Evolutionary conservation across 2,329 filamentous ascomycete genomes (phyloP).

Genomic region (Lasiodiplodia theobromae): DNA sequence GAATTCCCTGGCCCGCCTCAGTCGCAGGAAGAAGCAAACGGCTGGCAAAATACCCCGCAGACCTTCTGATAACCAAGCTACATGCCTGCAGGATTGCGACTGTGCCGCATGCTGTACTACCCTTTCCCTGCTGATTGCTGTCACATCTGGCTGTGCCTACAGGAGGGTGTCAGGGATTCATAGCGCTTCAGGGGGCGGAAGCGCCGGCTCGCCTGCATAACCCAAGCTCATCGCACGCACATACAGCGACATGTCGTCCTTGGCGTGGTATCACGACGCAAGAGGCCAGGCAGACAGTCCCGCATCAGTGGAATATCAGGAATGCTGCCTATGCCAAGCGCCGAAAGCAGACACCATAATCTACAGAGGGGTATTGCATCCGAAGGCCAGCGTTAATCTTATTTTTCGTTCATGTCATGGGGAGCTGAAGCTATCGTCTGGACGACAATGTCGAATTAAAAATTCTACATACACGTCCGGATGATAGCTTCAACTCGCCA

Average conservation of each 20-base stretch:
- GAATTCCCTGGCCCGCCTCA: too few species aligned
- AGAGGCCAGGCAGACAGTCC: background rate
- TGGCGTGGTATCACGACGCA: background rate
- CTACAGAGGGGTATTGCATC: too few species aligned
- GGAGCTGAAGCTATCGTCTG: too few species aligned
- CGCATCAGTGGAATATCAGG: background rate
- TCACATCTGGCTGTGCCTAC: background rate
- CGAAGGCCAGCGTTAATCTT: too few species aligned
- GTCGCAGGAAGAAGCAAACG: background rate
- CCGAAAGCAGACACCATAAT: background rate
- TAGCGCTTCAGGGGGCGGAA: background rate
- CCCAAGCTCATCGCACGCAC: background rate
- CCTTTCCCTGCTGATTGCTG: background rate
- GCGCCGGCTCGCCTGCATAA: background rate
- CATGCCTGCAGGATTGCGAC: background rate
- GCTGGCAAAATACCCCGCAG: background rate
- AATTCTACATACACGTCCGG: too few species aligned
- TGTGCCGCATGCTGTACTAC: background rate
- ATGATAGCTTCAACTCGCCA: too few species aligned
- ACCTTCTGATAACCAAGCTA: background rate
- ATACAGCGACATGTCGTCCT: background rate
- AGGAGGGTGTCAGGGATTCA: background rate
- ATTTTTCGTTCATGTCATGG: too few species aligned
- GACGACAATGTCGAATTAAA: too few species aligned
- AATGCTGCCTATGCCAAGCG: slow-evolving; percentile 8